Evolutionary conservation across 306 rosid species (phyloP).

Genomic region (Acacia acuminata): DNA sequence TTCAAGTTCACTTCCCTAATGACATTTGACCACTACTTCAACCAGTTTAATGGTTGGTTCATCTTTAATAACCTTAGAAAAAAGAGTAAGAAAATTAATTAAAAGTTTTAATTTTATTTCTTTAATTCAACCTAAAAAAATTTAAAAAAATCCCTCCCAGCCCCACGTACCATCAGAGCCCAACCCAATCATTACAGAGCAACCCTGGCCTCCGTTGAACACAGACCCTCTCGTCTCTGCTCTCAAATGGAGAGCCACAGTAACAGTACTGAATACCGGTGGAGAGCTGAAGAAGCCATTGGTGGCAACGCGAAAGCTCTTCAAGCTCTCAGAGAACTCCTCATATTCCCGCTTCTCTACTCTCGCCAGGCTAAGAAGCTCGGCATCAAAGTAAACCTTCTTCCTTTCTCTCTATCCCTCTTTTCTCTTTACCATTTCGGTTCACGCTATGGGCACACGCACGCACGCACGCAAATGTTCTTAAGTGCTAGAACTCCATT

Average conservation of each 20-base stretch:
- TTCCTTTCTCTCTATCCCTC: background rate
- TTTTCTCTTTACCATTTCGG: background rate
- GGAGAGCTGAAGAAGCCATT: conserved; percentile 77
- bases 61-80: too few species aligned
- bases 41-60: accelerated
- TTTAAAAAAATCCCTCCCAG: too few species aligned
- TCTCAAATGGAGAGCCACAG: conserved; percentile 38
- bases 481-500: background rate
- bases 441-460: background rate
- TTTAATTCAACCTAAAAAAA: too few species aligned
- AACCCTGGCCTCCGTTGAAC: background rate
- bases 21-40: too few species aligned
- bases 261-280: conserved; percentile 19
- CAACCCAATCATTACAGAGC: background rate
- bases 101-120: too few species aligned
- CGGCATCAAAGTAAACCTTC: conserved; percentile 62
- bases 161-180: background rate
- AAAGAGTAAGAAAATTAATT: too few species aligned
- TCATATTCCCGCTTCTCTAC: conserved; percentile 64
- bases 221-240: background rate
- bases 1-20: too few species aligned
- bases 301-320: conserved; percentile 79
- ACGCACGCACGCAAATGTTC: background rate
- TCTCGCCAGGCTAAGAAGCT: conserved; percentile 53
- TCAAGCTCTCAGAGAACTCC: conserved; percentile 75